phyloP scores from a whole-genome alignment of 2,329 filamentous ascomycete genomes.

The Sporothrix dimorphospora region DNA sequence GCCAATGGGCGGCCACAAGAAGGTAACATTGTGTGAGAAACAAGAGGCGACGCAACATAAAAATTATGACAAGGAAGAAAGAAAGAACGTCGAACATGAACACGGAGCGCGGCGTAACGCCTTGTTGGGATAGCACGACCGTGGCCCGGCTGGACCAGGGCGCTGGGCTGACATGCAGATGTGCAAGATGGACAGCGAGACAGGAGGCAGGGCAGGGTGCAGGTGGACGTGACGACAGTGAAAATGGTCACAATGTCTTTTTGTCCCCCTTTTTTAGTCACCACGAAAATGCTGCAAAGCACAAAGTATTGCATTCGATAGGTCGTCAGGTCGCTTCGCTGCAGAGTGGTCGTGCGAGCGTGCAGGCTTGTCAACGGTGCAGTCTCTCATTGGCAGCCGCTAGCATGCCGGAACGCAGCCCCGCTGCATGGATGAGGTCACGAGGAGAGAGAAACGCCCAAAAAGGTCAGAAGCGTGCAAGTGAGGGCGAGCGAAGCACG shows the following conservation, averaged over 20 bases:
- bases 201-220: no score
- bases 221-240: no score
- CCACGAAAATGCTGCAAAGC: background rate
- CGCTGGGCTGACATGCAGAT: background rate
- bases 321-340: background rate
- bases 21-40: background rate
- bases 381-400: conserved; percentile 9
- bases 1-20: background rate
- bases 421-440: conserved; percentile 15
- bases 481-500: background rate
- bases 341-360: background rate
- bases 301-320: background rate
- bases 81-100: background rate
- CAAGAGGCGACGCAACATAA: background rate
- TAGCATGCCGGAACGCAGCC: background rate
- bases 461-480: background rate
- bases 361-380: background rate
- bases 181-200: no score
- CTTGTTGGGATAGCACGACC: conserved; percentile 3
- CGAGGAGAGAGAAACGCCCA: conserved; percentile 2
- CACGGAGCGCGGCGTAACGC: background rate
- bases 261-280: background rate
- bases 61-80: background rate
- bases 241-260: background rate
- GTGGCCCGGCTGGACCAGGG: background rate